A percentile compares a stretch with the other conserved stretches of the same genome.
phyloP scores from a whole-genome alignment of 2,329 filamentous ascomycete species.

The Coleophoma eucalyptorum region DNA sequence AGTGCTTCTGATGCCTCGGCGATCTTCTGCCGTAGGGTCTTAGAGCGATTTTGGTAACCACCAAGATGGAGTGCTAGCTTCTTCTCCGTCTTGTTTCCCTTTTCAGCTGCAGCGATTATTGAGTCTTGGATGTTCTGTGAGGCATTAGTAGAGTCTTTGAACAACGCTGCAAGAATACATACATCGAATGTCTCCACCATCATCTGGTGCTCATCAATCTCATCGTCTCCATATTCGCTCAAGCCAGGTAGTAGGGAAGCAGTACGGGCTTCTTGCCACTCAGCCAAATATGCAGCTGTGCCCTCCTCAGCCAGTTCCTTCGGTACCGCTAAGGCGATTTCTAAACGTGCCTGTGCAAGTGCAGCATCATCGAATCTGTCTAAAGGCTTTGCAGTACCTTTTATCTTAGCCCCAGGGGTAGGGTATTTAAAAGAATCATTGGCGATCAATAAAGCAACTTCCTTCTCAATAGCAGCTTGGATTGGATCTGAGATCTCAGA shows the following conservation, averaged over 20 bases:
- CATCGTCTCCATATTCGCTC: constrained; percentile 73
- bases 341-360: constrained; percentile 70
- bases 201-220: constrained; percentile 37
- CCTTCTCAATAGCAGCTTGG: constrained; percentile 67
- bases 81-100: constrained; percentile 87
- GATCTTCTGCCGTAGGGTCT: constrained; percentile 77
- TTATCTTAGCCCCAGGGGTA: constrained; percentile 62
- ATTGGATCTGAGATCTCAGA: constrained; percentile 57
- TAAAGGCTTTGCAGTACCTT: constrained; percentile 56
- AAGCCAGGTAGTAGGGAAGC: constrained; percentile 70
- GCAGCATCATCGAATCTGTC: constrained; percentile 65
- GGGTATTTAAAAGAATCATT: constrained; percentile 77
- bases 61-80: constrained; percentile 84
- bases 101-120: constrained; percentile 71
- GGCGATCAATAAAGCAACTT: constrained; percentile 76
- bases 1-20: constrained; percentile 70
- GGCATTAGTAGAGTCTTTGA: constrained; percentile 12
- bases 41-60: constrained; percentile 84
- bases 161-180: constrained; percentile 29
- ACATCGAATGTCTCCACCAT: constrained; percentile 65
- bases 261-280: constrained; percentile 49
- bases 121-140: constrained; percentile 64
- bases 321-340: constrained; percentile 52
- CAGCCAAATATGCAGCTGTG: constrained; percentile 46
- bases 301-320: constrained; percentile 44